Base-by-base conservation (phyloP, 2,329 filamentous ascomycete genomes). In the Dichotomopilus funicola region DNA sequence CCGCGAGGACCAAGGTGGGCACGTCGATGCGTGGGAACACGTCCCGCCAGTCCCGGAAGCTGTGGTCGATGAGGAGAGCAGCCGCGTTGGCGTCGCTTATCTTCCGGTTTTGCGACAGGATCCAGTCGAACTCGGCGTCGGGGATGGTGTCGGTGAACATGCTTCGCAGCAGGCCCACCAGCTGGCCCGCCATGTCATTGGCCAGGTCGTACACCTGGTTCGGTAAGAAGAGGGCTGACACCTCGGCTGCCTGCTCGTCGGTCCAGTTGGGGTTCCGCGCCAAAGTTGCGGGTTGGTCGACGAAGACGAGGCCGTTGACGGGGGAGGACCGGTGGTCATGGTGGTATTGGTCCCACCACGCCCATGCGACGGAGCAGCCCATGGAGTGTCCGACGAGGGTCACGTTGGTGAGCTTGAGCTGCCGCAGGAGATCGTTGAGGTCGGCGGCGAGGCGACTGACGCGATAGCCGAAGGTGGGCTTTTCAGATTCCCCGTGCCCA, bases 331-430 rank as follows among this genome's bases (percentile, higher is more conserved):
- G 38, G 36, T 57, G 65, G 37, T 60, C 54, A 19, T 64, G 59
- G 6, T 64, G 51, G 51, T 64, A 70, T 36, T 66, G 50, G 50
- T 70, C 67, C 65, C 67, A 69, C 54, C 65, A 65, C 1, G 67
- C 66, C 68, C 68, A 71, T 2, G 62, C 55, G 2, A 71, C 55
- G 1, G 63, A 63, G n/a, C 61, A 63, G 9, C 70, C 70, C 64
- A 71, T 71, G 0, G 68, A 71, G 57, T 72, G 70, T 1, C 64
- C 69, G 49, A 71, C 59, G 9, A 72, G 58, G 55, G 63, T 63
- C 10, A 66, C 61, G n/a, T 66, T 51, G 2, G 58, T 59, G 38
- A 71, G 64, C 46, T 70, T 55, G 11, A 72, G 65, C 11, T 65
- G 56, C 5, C 50, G 54, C 13, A 69, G 53, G 48, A 69, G 10